Percentiles rank a stretch among this genome's conserved stretches.
Evolutionary conservation across 2,329 filamentous ascomycete species (phyloP).

Genomic region (Sporothrix schenckii): DNA sequence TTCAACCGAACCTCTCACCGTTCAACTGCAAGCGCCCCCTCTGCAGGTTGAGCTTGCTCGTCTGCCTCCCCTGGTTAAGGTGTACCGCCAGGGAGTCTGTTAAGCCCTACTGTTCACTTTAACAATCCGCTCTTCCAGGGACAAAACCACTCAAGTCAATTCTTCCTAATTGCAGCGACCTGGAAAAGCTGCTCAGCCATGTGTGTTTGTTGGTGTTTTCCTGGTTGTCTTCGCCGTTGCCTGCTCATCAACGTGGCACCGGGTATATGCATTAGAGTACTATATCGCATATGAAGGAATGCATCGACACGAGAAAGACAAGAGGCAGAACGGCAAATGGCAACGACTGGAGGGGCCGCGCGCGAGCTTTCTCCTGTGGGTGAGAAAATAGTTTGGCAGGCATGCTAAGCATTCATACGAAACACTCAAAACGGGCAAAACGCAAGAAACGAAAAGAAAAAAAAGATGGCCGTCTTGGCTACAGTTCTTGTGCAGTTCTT

Average conservation of each 20-base stretch:
- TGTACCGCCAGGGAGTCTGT: background rate
- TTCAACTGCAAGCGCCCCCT: constrained; percentile 11
- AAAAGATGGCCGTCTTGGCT: background rate
- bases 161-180: constrained; percentile 17
- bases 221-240: background rate
- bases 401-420: background rate
- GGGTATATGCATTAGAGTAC: constrained; percentile 4
- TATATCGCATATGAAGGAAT: background rate
- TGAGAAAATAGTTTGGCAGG: constrained; percentile 1
- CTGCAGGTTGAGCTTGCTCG: background rate
- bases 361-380: background rate
- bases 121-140: background rate
- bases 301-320: background rate
- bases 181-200: background rate
- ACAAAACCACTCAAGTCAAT: constrained; percentile 3
- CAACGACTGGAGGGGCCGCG: background rate
- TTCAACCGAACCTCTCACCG: constrained; percentile 21
- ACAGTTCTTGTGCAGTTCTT: background rate
- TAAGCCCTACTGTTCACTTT: constrained; percentile 14
- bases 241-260: constrained; percentile 11
- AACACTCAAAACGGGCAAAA: background rate
- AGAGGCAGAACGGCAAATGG: constrained; percentile 1
- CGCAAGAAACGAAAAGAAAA: background rate
- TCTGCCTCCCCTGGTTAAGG: background rate
- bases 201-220: background rate